Conservation (phyloP, 306 rosid species). For the Cucurbita ficifolia region DNA sequence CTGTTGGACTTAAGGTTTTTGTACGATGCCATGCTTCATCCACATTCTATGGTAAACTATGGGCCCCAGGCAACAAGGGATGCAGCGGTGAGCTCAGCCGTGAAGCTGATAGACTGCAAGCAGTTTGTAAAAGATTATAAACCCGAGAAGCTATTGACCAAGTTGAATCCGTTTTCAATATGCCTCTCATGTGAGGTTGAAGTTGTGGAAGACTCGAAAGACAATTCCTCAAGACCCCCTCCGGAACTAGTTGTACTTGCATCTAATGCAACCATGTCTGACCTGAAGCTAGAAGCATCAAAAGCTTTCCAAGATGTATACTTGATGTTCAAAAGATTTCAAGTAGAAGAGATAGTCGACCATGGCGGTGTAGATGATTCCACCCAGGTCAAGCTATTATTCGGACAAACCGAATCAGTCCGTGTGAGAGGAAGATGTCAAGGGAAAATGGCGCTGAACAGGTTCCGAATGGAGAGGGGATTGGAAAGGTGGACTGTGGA, state of each 20-base stretch:
- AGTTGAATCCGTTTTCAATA: constrained; percentile 15
- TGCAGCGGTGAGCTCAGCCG: constrained; percentile 44
- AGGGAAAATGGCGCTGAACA: constrained; percentile 45
- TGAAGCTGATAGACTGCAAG: constrained; percentile 89
- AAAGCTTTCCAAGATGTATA: constrained; percentile 80
- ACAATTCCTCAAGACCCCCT: constrained; percentile 32
- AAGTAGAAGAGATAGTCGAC: constrained; percentile 55
- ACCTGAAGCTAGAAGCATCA: constrained; percentile 54
- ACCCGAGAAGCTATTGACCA: constrained; percentile 22
- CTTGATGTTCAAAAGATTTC: constrained; percentile 50
- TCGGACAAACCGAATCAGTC: constrained; percentile 35
- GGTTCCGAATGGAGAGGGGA: constrained; percentile 85
- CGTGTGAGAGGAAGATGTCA: constrained; percentile 54
- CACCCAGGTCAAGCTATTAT: constrained; percentile 44
- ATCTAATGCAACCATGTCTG: constrained; percentile 42
- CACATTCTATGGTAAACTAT: constrained; percentile 40
- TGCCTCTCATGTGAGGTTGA: constrained; percentile 50
- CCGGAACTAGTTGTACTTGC: constrained; percentile 53
- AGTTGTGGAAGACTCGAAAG: constrained; percentile 45
- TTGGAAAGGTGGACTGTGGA: constrained; percentile 92
- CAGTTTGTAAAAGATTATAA: constrained; percentile 71
- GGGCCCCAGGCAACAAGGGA: constrained; percentile 39
- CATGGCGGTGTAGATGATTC: constrained; percentile 53
- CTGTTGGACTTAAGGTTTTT: constrained; percentile 55
- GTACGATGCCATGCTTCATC: constrained; percentile 66